Percentiles rank a stretch among this genome's conserved stretches.
phyloP scores from a whole-genome alignment of 352 stramenopile genomes.

The Globisporangium acanthophoron region DNA sequence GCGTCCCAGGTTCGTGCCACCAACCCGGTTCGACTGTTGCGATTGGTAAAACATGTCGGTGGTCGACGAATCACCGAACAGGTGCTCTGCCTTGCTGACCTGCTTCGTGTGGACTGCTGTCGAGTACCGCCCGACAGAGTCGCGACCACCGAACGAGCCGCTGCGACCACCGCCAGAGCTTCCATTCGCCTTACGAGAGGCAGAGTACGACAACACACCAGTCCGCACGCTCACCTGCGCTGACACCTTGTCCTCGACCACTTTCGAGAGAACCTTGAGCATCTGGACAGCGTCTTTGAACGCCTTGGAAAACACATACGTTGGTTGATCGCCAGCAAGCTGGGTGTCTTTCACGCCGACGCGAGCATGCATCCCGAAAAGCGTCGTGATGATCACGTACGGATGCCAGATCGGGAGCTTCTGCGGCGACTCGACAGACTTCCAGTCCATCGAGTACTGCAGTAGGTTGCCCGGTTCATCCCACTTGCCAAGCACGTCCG shows the following conservation, averaged over 20 bases:
- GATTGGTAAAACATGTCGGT: constrained; percentile 15
- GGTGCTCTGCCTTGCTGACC: constrained; percentile 69
- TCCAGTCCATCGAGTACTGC: constrained; percentile 77
- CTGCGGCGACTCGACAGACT: constrained; percentile 54
- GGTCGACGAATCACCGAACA: constrained; percentile 30
- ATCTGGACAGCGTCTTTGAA: constrained; percentile 83
- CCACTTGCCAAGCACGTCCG: constrained; percentile 74
- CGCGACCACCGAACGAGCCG: constrained; percentile 13
- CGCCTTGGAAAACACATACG: constrained; percentile 62
- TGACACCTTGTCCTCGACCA: constrained; percentile 60
- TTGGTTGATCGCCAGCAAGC: constrained; percentile 52
- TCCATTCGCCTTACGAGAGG: constrained; percentile 11
- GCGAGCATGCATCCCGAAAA: constrained; percentile 81
- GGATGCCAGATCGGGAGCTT: constrained; percentile 83
- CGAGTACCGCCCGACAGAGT: constrained; percentile 72
- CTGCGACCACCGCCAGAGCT: constrained; percentile 4
- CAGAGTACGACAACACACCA: constrained; percentile 53
- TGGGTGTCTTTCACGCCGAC: constrained; percentile 73
- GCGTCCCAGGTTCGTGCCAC: not conserved
- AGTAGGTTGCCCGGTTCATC: constrained; percentile 67
- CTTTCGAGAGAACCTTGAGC: constrained; percentile 71
- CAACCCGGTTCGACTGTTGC: not conserved
- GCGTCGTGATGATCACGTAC: constrained; percentile 76
- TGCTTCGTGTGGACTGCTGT: constrained; percentile 54
- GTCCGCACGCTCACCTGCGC: constrained; percentile 49